phyloP scores from a whole-genome alignment of 306 rosid genomes.

The Macrotyloma uniflorum region DNA sequence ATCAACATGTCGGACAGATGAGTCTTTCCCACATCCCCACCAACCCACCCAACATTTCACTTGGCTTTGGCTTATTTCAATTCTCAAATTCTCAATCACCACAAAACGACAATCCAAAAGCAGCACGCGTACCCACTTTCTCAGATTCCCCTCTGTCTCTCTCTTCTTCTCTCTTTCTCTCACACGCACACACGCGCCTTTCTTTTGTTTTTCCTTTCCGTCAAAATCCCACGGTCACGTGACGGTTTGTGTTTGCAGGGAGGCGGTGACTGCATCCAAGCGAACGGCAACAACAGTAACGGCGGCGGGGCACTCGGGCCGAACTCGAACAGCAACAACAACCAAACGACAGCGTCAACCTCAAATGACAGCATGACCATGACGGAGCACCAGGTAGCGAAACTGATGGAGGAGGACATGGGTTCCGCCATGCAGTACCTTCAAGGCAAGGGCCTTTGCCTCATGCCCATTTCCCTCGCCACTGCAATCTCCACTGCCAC shows the following conservation, averaged over 20 bases:
- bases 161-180: neutral
- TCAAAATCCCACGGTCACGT: neutral
- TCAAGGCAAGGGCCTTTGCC: slow-evolving; percentile 86
- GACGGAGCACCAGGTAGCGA: slow-evolving; percentile 87
- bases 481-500: slow-evolving; percentile 89
- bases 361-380: slow-evolving; percentile 68
- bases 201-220: neutral
- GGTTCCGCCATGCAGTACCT: slow-evolving; percentile 95
- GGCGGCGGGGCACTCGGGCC: slow-evolving; percentile 34
- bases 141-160: slow-evolving; percentile 58
- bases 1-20: slow-evolving; percentile 30
- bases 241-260: slow-evolving; percentile 54
- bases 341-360: slow-evolving; percentile 55
- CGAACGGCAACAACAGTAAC: slow-evolving; percentile 41
- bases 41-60: slow-evolving; percentile 34
- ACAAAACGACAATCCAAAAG: slow-evolving; percentile 70
- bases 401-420: slow-evolving; percentile 88
- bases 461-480: slow-evolving; percentile 89
- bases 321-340: slow-evolving; percentile 31
- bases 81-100: slow-evolving; percentile 43
- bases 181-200: neutral
- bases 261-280: slow-evolving; percentile 75
- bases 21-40: slow-evolving; percentile 15
- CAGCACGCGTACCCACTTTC: slow-evolving; percentile 82
- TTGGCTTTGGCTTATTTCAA: slow-evolving; percentile 22